Evolutionary conservation across 495 filamentous ascomycete genomes (phyloP).

Genomic region (Penicillium salamii): DNA sequence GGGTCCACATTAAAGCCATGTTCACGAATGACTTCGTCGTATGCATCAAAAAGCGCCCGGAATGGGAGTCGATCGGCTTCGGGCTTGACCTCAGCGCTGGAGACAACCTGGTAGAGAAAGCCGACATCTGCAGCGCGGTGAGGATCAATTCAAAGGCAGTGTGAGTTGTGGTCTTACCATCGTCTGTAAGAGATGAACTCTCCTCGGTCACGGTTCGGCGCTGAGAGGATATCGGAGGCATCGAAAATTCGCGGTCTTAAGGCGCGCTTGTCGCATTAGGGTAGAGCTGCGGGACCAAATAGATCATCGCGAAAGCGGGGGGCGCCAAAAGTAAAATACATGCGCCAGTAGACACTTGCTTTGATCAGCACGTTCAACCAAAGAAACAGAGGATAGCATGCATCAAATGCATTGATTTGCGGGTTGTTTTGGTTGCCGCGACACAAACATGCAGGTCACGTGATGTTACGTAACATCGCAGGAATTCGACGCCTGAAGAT

Average conservation of each 20-base stretch:
- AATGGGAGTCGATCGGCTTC: slow-evolving; percentile 65
- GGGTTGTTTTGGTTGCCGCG: slow-evolving; percentile 31
- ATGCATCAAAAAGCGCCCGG: slow-evolving; percentile 76
- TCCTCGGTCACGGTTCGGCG: slow-evolving; percentile 49
- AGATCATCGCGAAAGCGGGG: slow-evolving; percentile 40
- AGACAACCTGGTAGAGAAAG: slow-evolving; percentile 74
- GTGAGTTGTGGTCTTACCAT: slow-evolving; percentile 42
- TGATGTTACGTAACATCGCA: slow-evolving; percentile 25
- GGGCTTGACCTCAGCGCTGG: slow-evolving; percentile 62
- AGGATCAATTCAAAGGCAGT: background rate
- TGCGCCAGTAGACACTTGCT: slow-evolving; percentile 17
- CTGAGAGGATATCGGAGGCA: slow-evolving; percentile 55
- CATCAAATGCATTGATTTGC: slow-evolving; percentile 2
- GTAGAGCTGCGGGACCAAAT: slow-evolving; percentile 44
- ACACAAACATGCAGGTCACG: slow-evolving; percentile 30
- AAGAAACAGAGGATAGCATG: slow-evolving; percentile 1
- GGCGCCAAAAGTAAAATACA: slow-evolving; percentile 4
- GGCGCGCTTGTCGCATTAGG: slow-evolving; percentile 50
- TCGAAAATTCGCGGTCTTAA: slow-evolving; percentile 54
- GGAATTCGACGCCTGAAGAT: background rate
- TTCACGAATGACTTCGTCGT: slow-evolving; percentile 66
- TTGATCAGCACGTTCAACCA: slow-evolving; percentile 9
- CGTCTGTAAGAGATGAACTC: slow-evolving; percentile 55
- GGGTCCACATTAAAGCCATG: slow-evolving; percentile 67
- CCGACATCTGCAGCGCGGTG: slow-evolving; percentile 60